Evolutionary conservation across 1,284 basidiomycete species (phyloP).

Genomic region (Tremellales sp.): DNA sequence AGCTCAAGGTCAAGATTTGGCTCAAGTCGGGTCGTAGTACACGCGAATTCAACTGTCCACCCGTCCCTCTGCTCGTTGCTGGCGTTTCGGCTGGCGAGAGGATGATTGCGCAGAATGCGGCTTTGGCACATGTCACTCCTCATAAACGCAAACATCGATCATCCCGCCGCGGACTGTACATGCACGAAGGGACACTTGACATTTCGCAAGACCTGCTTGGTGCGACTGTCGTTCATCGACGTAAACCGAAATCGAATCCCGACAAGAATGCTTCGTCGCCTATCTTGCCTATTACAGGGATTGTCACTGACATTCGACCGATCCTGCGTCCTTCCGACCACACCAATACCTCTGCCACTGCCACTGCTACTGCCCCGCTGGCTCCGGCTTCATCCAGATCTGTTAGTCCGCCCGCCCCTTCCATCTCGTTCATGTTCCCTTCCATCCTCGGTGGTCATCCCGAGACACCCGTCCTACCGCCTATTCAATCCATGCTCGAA

Average conservation of each 20-base stretch:
- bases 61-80: constrained; percentile 25
- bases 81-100: constrained; percentile 18
- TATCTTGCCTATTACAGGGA: constrained; percentile 11
- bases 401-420: too few species aligned
- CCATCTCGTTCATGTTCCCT: constrained; percentile 34
- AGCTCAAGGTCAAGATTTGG: constrained; percentile 24
- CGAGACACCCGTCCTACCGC: constrained; percentile 5
- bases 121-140: background rate
- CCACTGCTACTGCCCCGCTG: background rate
- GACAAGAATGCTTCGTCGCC: background rate
- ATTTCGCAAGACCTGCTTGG: constrained; percentile 19
- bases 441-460: constrained; percentile 10
- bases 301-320: constrained; percentile 25
- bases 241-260: background rate
- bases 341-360: background rate
- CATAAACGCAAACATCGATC: constrained; percentile 18
- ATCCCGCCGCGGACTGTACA: constrained; percentile 31
- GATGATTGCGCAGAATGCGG: constrained; percentile 9
- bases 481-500: constrained; percentile 7
- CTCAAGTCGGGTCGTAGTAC: constrained; percentile 19
- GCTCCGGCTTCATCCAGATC: constrained; percentile 16
- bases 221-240: background rate
- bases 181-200: constrained; percentile 34
- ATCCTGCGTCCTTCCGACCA: constrained; percentile 26
- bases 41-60: constrained; percentile 19